Base-by-base conservation (phyloP, 129 eudicot species). In the Glebionis coronaria region DNA sequence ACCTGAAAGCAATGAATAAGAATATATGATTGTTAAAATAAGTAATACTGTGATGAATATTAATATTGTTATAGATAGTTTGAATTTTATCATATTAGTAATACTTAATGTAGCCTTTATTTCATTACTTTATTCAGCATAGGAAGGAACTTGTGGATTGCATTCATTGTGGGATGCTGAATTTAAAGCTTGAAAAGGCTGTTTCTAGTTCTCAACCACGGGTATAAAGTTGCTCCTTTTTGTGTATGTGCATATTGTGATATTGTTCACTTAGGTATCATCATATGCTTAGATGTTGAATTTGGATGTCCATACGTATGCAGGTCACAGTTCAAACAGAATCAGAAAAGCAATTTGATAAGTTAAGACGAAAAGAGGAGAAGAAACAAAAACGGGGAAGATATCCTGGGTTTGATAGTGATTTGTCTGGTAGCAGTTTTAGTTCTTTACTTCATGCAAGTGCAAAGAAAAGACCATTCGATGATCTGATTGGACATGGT, bases 331-430 rank as follows among this genome's bases (percentile, higher is more conserved):
- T 93, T 53, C 98, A 88, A 84, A 93, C 96, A 50, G 96, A 88
- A 74, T 85, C 91, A 31, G 95, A 81, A 69, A 63, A 68, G 67
- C 98, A 86, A 79, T 76, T 93, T 74, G 98, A 88, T 79, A 93
- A 93, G 88, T 86, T 93, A 74, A 79, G 98, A 58, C 95, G 98
- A 50, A 93, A 93, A 80, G 98, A 93, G 85, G 98, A 89, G 72
- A 88, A 76, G 82, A 87, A 85, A 82, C 79, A 86, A 56, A 88
- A 81, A 59, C 95, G 98, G 14, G 95, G 91, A 70, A 61, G 72
- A n/a, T 95, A 88, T 80, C 76, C 81, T 68, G 98, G 91, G 58
- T 23, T 73, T 63, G 96, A 88, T 56, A 82, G 71, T 56, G 92
- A 86, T 28, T 75, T 88, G 38, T 86, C 95, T 40, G 42, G 73